phyloP scores from a whole-genome alignment of 164 flowering plant species.

The Sedum album region DNA sequence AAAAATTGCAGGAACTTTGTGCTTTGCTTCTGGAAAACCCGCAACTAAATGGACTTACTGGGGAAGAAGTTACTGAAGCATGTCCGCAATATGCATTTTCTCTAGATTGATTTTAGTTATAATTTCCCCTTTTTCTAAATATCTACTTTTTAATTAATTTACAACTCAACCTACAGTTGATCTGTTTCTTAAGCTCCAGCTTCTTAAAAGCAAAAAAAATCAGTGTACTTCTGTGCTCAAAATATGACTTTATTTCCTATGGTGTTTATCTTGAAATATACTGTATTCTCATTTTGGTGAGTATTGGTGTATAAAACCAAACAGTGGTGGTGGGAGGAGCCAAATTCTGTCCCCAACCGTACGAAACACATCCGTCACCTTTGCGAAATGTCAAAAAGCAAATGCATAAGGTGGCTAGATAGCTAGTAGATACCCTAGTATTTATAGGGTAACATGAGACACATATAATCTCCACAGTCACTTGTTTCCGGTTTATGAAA shows the following conservation, averaged over 20 bases:
- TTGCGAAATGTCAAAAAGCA: not conserved
- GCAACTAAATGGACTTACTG: constrained; percentile 87
- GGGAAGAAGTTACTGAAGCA: constrained; percentile 75
- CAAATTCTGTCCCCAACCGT: constrained; percentile 3
- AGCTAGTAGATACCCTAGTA: not conserved
- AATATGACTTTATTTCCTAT: no score
- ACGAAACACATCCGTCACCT: constrained; percentile 1
- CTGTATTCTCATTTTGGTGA: no score
- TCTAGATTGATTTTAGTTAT: not conserved
- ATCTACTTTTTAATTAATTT: not conserved
- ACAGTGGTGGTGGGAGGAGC: not conserved
- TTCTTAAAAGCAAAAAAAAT: no score
- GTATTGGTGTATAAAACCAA: not conserved
- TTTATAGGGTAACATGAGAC: not conserved
- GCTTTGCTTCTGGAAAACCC: constrained; percentile 94
- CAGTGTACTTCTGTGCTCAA: no score
- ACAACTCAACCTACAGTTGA: not conserved
- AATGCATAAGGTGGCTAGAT: not conserved
- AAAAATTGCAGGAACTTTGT: constrained; percentile 52
- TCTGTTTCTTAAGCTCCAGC: no score
- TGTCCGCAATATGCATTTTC: not conserved
- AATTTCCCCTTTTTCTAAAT: not conserved
- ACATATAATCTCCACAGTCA: not conserved
- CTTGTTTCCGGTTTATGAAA: not conserved
- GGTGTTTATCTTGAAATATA: no score